Base-by-base conservation (phyloP, 495 filamentous ascomycete genomes). In the Margaritispora aquatica region DNA sequence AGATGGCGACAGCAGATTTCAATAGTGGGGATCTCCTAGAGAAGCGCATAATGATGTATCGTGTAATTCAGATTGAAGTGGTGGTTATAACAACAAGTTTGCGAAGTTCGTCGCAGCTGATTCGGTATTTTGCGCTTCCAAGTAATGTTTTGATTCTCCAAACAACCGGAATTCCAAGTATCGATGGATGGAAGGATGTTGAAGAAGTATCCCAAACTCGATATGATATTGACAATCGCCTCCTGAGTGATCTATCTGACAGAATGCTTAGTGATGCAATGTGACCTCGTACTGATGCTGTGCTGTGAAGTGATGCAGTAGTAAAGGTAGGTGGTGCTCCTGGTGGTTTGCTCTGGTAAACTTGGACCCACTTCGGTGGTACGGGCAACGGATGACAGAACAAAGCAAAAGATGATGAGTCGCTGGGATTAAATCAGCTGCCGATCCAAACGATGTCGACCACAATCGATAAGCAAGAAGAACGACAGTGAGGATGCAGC, bases 11-110 rank as follows among this genome's bases (percentile, higher is more conserved):
- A 7, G 50, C 58, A 13, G 58, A 48, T 7, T 36, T 52, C 1
- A 64, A 26, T 15, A 59, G 50, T n/a, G 53, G 26, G 38, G 61
- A 26, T 24, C 26, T 46, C 51, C 29, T 47, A 46, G 47, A 31
- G 17, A 61, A 22, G 31, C 47, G 60, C 62, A 64, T 64, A 26
- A 52, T 63, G 61, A n/a, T 24, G 4, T n/a, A n/a, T n/a, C n/a
- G n/a, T n/a, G n/a, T n/a, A n/a, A n/a, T n/a, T n/a, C n/a, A n/a
- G n/a, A n/a, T n/a, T n/a, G n/a, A n/a, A n/a, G n/a, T n/a, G n/a
- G n/a, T n/a, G n/a, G n/a, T n/a, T n/a, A n/a, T n/a, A n/a, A n/a
- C n/a, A n/a, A n/a, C n/a, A n/a, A n/a, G n/a, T n/a, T n/a, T 24
- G 47, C 38, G 38, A 44, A 44, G 38, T 3, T 44, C 2, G 47